Conservation (phyloP, 2,329 filamentous ascomycete species). For the Diatrype stigma region DNA sequence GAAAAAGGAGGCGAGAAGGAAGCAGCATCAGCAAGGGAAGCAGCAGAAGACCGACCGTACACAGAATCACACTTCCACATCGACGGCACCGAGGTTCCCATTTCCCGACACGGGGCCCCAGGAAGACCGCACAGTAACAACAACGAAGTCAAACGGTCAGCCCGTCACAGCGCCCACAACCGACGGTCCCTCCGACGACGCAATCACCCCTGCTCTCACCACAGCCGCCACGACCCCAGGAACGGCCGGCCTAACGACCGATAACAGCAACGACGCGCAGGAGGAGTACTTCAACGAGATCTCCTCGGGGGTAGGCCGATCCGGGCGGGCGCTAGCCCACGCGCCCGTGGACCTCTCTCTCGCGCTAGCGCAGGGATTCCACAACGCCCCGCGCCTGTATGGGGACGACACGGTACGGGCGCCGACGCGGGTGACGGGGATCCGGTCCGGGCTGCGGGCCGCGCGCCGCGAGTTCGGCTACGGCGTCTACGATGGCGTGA, state of each 20-base stretch:
- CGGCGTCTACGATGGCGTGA: slow-evolving; percentile 62
- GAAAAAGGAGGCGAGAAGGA: slow-evolving; percentile 33
- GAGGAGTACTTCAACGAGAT: slow-evolving; percentile 47
- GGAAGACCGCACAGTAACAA: background rate
- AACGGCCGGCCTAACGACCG: slow-evolving; percentile 17
- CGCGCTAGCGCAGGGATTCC: slow-evolving; percentile 63
- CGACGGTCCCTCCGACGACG: background rate
- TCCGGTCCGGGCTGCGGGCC: slow-evolving; percentile 58
- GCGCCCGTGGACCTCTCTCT: slow-evolving; percentile 59
- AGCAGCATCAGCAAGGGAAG: slow-evolving; percentile 11
- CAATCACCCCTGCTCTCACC: slow-evolving; percentile 9
- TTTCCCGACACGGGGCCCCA: background rate
- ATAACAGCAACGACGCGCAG: slow-evolving; percentile 19
- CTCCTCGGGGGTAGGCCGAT: slow-evolving; percentile 46
- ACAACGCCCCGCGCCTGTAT: slow-evolving; percentile 67
- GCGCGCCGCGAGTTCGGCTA: slow-evolving; percentile 58
- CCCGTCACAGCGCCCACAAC: background rate
- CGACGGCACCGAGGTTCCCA: slow-evolving; percentile 1
- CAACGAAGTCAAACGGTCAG: background rate
- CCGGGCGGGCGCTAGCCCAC: slow-evolving; percentile 46
- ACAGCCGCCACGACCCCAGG: slow-evolving; percentile 20
- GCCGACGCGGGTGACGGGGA: slow-evolving; percentile 59
- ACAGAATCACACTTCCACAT: background rate
- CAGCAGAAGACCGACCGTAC: slow-evolving; percentile 1
- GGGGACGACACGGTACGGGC: slow-evolving; percentile 65